Evolutionary conservation across 768 basidiomycete species (phyloP).

Genomic region (Tricholoma sp.): DNA sequence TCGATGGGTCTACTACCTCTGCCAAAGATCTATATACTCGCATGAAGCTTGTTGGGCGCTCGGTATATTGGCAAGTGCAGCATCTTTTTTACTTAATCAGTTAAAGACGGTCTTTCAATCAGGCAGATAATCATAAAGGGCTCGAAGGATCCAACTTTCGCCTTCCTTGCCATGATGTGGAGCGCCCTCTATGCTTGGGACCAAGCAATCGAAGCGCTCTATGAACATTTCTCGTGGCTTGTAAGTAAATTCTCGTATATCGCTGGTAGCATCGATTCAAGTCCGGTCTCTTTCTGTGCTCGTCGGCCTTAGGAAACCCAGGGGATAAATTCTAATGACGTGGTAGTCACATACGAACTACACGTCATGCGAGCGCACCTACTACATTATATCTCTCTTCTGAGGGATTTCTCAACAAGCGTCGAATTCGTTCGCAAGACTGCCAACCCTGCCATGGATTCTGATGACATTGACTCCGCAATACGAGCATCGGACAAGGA

Average conservation of each 20-base stretch:
- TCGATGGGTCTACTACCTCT: background rate
- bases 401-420: background rate
- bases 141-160: background rate
- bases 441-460: background rate
- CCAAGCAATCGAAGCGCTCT: background rate
- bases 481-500: background rate
- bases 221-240: background rate
- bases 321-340: background rate
- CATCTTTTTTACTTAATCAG: background rate
- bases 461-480: background rate
- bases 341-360: background rate
- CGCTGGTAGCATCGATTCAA: background rate
- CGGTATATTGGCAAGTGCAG: background rate
- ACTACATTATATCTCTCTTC: background rate
- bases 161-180: background rate
- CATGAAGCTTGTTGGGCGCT: background rate
- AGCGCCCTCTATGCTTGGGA: background rate
- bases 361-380: background rate
- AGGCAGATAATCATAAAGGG: conserved; percentile 14
- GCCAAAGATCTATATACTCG: background rate
- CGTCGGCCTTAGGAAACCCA: background rate
- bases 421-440: background rate
- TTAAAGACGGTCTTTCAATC: background rate
- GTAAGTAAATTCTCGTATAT: background rate
- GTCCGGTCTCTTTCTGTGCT: too few species aligned